These are phyloP conservation scores for Sicyos baderoa DNA, from an alignment of 306 rosid genomes.

Conservation along the genomic window DNA sequence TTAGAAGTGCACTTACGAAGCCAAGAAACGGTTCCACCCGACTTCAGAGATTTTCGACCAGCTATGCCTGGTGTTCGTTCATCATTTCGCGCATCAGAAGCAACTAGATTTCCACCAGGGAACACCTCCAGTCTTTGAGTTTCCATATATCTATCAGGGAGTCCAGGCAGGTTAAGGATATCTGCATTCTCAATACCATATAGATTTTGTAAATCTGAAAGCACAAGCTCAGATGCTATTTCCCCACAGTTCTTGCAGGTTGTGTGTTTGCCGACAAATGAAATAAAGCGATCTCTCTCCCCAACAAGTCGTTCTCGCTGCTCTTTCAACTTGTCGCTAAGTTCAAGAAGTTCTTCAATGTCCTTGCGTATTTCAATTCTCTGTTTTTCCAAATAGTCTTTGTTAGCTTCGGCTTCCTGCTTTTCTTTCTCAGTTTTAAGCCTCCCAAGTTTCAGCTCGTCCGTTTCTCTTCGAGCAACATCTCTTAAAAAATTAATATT, in stretches of 20 bases:
- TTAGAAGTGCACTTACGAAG: conserved; percentile 81
- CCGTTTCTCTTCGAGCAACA: conserved; percentile 76
- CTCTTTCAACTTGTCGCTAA: conserved; percentile 55
- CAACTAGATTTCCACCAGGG: conserved; percentile 33
- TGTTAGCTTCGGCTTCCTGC: conserved; percentile 60
- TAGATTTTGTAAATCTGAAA: conserved; percentile 52
- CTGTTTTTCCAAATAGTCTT: conserved; percentile 61
- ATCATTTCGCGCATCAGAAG: conserved; percentile 34
- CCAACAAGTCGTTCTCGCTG: conserved; percentile 64
- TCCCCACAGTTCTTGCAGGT: conserved; percentile 70
- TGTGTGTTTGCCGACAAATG: conserved; percentile 55
- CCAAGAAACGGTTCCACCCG: conserved; percentile 79
- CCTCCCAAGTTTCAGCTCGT: conserved; percentile 68
- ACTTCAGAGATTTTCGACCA: conserved; percentile 43
- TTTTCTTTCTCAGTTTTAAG: conserved; percentile 64
- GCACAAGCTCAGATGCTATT: conserved; percentile 57
- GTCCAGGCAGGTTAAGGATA: conserved; percentile 45
- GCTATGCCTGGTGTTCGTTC: conserved; percentile 31
- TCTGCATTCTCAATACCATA: conserved; percentile 57
- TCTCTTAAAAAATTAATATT: conserved; percentile 71
- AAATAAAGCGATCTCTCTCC: conserved; percentile 67
- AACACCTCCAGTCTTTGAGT: conserved; percentile 26
- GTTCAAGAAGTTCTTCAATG: conserved; percentile 68
- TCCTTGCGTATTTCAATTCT: conserved; percentile 72
- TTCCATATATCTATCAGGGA: conserved; percentile 36